Base-by-base conservation (phyloP, 164 flowering plant genomes). In the Pachysandra terminalis region DNA sequence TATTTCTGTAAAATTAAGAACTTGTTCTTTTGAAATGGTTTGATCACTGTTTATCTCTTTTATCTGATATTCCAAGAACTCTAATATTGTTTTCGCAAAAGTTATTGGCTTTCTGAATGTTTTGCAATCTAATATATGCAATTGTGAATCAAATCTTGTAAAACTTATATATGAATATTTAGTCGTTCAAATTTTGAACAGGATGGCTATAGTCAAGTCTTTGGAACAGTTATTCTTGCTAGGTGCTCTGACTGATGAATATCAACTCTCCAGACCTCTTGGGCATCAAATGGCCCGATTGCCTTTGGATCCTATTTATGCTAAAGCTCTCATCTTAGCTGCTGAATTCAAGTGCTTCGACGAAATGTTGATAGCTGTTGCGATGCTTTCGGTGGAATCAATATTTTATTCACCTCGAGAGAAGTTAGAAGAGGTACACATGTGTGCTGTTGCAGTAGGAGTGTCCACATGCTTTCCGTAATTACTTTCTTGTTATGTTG, bases 311-410 rank as follows among this genome's bases (percentile, higher is more conserved):
- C 97, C 99, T 54, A 78, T 87, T 61, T 89, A 90, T 81, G 83
- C 99, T 19, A 92, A 87, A 79, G 90, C 97, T 77, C 90, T 92
- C 25, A 84, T 95, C 56, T 63, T 85, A 58, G 93, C 97, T 35
- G 83, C 81, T 72, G 82, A 87, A 49, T 90, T 87, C 77, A 85
- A 85, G 69, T 95, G 99, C 82, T 81, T 89, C 80, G 90, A 90
- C 80, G 99, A 95, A 74, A 95, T 95, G 97, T 73, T 92, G 82
- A 90, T 95, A 48, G 64, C 85, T 68, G 98, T 95, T 73, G 85
- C 99, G 23, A 86, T 92, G 96, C 96, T 95, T 57, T 95, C 97
- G 0, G 96, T 84, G 65, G 97, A 92, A 76, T 95, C 98, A 16
- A 89, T 90, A 21, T 92, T 89, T 78, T 92, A 85, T 76, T 66